Evolutionary conservation across 345 rosid species (phyloP).

Genomic region (Psidium guajava): DNA sequence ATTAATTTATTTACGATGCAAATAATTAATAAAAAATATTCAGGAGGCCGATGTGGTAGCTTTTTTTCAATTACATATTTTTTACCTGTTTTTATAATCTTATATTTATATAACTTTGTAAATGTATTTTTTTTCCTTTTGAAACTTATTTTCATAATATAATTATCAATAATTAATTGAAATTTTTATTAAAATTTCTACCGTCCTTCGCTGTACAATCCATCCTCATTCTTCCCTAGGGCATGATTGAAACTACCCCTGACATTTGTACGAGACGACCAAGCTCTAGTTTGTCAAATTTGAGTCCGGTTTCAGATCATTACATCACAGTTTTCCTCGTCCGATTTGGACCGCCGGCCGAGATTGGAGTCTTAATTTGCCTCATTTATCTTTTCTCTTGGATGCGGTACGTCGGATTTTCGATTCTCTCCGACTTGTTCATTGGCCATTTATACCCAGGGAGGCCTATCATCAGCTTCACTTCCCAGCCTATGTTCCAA

Average conservation of each 20-base stretch:
- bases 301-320: not conserved
- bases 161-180: too few relatives aligned
- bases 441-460: conserved; percentile 5
- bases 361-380: not conserved
- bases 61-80: too few relatives aligned
- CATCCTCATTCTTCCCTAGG: conserved; percentile 20
- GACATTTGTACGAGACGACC: conserved; percentile 8
- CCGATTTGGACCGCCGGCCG: not conserved
- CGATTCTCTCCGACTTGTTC: not conserved
- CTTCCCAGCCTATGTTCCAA: conserved; percentile 33
- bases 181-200: too few relatives aligned
- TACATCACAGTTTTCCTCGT: not conserved
- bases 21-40: too few relatives aligned
- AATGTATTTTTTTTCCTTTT: too few relatives aligned
- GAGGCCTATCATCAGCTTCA: conserved; percentile 19
- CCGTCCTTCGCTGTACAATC: conserved; percentile 13
- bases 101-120: too few relatives aligned
- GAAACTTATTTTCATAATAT: too few relatives aligned
- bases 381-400: not conserved
- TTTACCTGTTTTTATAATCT: too few relatives aligned
- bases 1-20: too few relatives aligned
- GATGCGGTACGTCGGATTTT: not conserved
- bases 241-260: conserved; percentile 24
- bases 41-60: too few relatives aligned
- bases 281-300: not conserved